These are phyloP conservation scores for Malassezia yamatoensis DNA, from an alignment of 1,284 basidiomycete species.

Conservation along the genomic window DNA sequence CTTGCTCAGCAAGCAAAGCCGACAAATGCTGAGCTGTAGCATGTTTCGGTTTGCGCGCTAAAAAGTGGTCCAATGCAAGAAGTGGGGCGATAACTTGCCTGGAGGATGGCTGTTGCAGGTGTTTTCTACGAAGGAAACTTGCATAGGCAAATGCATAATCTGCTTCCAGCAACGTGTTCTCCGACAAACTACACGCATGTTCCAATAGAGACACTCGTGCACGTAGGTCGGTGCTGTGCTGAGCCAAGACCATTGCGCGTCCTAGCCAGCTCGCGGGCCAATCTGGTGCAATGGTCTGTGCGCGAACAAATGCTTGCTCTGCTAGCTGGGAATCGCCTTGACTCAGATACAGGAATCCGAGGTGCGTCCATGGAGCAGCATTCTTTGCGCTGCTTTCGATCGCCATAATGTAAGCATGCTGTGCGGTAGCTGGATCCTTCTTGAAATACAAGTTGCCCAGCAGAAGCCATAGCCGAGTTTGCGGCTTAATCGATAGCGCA, in stretches of 20 bases:
- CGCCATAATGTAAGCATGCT: slow-evolving; percentile 84
- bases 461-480: slow-evolving; percentile 70
- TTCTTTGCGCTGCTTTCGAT: slow-evolving; percentile 68
- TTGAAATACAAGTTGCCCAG: slow-evolving; percentile 66
- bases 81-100: slow-evolving; percentile 50
- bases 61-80: slow-evolving; percentile 70
- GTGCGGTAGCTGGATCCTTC: slow-evolving; percentile 62
- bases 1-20: slow-evolving; percentile 71
- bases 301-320: slow-evolving; percentile 72
- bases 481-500: slow-evolving; percentile 68
- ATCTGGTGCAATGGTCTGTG: slow-evolving; percentile 85
- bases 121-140: slow-evolving; percentile 50
- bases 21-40: slow-evolving; percentile 71
- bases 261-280: slow-evolving; percentile 85
- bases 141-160: slow-evolving; percentile 67
- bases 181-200: slow-evolving; percentile 66
- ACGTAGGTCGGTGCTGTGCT: slow-evolving; percentile 56
- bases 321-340: slow-evolving; percentile 73
- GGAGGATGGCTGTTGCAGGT: slow-evolving; percentile 8
- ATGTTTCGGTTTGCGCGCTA: slow-evolving; percentile 60
- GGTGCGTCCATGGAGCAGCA: slow-evolving; percentile 65
- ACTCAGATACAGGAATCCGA: slow-evolving; percentile 80
- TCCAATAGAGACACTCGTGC: slow-evolving; percentile 67
- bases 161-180: slow-evolving; percentile 62
- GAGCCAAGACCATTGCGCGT: slow-evolving; percentile 67